Base-by-base conservation (phyloP, 208 protist genomes). In the Leishmania tarentolae region DNA sequence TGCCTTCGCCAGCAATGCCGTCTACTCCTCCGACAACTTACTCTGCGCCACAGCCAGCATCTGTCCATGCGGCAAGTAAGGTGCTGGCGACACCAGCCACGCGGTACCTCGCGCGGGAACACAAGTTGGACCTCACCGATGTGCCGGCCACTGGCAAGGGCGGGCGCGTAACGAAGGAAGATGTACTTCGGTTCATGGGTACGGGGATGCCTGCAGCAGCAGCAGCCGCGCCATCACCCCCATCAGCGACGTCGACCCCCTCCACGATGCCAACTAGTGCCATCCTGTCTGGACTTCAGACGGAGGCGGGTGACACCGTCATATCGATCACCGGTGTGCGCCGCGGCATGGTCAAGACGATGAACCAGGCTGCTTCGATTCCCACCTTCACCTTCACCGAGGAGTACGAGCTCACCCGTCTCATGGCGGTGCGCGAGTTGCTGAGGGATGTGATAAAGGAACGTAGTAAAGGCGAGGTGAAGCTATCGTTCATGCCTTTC, bases 401-500 rank as follows among this genome's bases (percentile, higher is more conserved):
- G 69, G 97, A 99, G 88, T 88, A 96, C 63, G 84, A 92, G 42
- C 77, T 99, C 47, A 93, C 97, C 69, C 61, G 75, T 17, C 87
- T 99, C 2, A 95, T 98, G 21, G 73, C 53, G 3, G 19, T 92
- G 59, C 87, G 91, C 17, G 65, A 44, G 9, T 24, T 78, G n/a
- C 80, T 97, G 44, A 97, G 91, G 69, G 75, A 82, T n/a, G 59
- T 87, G 4, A 87, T 94, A 37, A 73, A 69, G 40, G 56, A 69
- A n/a, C 79, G 82, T 37, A 87, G 72, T 42, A 37, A 57, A 3
- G 84, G 72, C 37, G 79, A 73, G 76, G 72, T 73, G 52, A 92
- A 92, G 77, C 82, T 99, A 31, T 95, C 92, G 52, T 98, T 97
- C 80, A 95, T 99, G 91, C 97, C 98, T 56, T 96, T 99, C 79